Evolutionary conservation across 164 flowering plant genomes (phyloP), one percentile per base, ranked within the genome.

Genomic region (Taxillus chinensis): DNA sequence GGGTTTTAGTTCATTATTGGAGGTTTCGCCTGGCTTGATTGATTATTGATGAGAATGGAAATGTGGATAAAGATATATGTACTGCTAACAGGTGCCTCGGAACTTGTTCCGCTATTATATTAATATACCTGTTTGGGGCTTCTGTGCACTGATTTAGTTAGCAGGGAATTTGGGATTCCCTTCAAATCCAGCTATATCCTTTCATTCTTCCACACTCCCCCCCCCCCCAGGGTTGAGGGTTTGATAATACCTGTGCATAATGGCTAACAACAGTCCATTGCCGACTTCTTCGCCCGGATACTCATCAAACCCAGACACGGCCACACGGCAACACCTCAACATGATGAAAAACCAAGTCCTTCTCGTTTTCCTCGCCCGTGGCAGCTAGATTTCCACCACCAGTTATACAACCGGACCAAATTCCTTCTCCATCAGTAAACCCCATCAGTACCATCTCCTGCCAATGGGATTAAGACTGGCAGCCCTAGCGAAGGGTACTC

Each of bases 311-410:
- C 76, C 81, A 5, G 79, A 71, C 39, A 64, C 73, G n/a, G n/a
- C n/a, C n/a, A n/a, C n/a, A n/a, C n/a, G 2, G 68, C 81, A 43
- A 66, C 73, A 0, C 81, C 81, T 56, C 71, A 71, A 9, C 74
- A 83, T 3, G 85, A 82, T 58, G 78, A 63, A 60, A 75, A 73
- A 66, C 70, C 75, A 2, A 55, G 77, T 40, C 79, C 82, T 13
- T 78, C 83, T 55, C 72, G 82, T 12, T 73, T 78, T 54, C 63
- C 82, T 77, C 87, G 12, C 75, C 83, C 2, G 64, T 63, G 46
- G 59, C 77, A n/a, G 64, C 86, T 11, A 79, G 78, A 62, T 84
- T 83, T 80, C 78, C 84, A 12, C 83, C 84, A 13, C 83, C 88
- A 14, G 57, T 55, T 13, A 66, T 79, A 48, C 80, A 77, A 16